These are phyloP conservation scores for Ogataea wickerhamii DNA, from an alignment of 805 yeast genomes.

Conservation along the genomic window DNA sequence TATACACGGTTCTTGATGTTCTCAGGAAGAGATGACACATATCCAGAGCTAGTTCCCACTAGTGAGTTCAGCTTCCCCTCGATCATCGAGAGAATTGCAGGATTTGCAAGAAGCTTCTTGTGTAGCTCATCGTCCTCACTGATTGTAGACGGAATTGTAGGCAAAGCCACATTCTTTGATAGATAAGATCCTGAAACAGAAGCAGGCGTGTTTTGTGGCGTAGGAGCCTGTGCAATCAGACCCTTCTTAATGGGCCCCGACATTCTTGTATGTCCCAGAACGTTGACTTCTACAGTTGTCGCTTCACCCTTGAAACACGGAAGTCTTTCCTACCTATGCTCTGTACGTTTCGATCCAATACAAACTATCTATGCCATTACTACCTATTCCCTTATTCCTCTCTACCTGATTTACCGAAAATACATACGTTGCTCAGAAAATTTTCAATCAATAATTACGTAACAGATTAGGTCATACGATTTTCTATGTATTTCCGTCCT, in stretches of 20 bases:
- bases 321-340: no score
- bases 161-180: conserved; percentile 50
- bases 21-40: conserved; percentile 71
- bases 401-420: no score
- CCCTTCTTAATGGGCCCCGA: conserved; percentile 84
- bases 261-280: no score
- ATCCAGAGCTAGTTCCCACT: conserved; percentile 85
- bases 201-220: conserved; percentile 98
- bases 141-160: conserved; percentile 65
- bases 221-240: conserved; percentile 88
- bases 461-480: no score
- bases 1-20: conserved; percentile 70
- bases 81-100: conserved; percentile 79
- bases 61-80: conserved; percentile 83
- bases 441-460: no score
- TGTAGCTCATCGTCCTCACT: conserved; percentile 56
- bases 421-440: no score
- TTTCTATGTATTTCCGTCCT: no score
- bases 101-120: conserved; percentile 54
- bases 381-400: no score
- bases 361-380: no score
- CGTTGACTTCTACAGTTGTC: no score
- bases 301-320: no score
- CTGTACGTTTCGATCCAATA: no score
- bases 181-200: conserved; percentile 73